Evolutionary conservation across 345 rosid genomes (phyloP), one percentile per base, ranked within the genome.

Genomic region (Dipteronia dyeriana): DNA sequence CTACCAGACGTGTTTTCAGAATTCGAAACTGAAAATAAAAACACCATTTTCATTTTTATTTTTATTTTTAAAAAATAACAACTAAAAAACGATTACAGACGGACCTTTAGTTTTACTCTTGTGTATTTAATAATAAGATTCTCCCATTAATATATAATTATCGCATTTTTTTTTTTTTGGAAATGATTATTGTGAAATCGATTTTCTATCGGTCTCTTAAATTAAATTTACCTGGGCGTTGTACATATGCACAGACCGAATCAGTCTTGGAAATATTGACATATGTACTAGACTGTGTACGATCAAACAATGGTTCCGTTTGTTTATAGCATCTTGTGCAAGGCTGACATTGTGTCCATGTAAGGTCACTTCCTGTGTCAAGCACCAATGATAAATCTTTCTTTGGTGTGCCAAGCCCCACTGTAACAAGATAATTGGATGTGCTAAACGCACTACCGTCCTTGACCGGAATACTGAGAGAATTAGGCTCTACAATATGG

Each of bases 391-490:
- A 75, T 0, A 85, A 29, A 0, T 82, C 85, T 51, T 76, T 75
- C 49, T 86, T 87, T 1, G 97, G 97, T n/a, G 87, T 84, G 63
- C 94, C 97, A 8, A 92, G n/a, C 17, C 91, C 93, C 22, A 92
- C 88, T 0, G 87, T 83, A 0, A 87, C 91, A 9, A 92, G 22
- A 76, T 78, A 92, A 82, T 88, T 82, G 9, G 87, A 85, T 0
- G 88, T 31, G 0, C 86, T 91, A 8, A 91, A 22, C 0, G 77
- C 70, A 60, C 80, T 79, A 1, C 97, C 98, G 9, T 85, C 86
- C 78, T 82, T 87, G 12, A 85, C 95, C 0, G 97, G 97, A 25
- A 95, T 60, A 26, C 61, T 85, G 53, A 83, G 43, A 3, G 87
- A 11, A 34, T 34, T 34, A 34, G 11, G 9, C 19, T 76, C 62